Evolutionary conservation across 495 filamentous ascomycete genomes (phyloP), one percentile per base, ranked within the genome.

Genomic region (Annulohypoxylon maeteangense): DNA sequence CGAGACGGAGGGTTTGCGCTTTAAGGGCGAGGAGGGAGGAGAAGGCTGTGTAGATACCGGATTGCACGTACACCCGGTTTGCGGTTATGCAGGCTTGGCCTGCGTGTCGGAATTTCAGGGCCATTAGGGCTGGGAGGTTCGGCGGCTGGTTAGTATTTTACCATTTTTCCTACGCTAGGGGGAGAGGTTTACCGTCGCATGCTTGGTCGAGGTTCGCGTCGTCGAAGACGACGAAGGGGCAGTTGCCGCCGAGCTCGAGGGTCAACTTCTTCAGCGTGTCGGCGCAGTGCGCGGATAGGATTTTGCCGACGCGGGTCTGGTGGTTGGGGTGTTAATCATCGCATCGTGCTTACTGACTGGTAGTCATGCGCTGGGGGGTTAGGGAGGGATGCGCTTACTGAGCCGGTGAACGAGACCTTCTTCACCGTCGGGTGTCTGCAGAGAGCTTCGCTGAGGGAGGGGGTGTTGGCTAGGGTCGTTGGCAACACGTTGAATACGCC

Each of bases 61-160:
- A 75, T 76, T 93, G 90, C 1, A 93, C 85, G 74, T 91, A 93
- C 42, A 93, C 84, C 0, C 90, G 77, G 75, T 93, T 93, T 1
- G 91, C 90, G 1, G 90, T 90, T 36, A 92, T 89, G 73, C 91
- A 93, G 0, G 91, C 90, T 75, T 93, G 91, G 4, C 91, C 90
- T 0, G 86, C 87, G 76, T 88, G 87, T 22, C 90, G 85, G 84
- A 90, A 92, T 69, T 92, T 92, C 36, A 87, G 81, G 1, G 83
- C 78, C 68, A 90, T 88, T 16, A 90, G 83, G 51, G 70, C 75
- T 77, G 6, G 12, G 23, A 14, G 10, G 7, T 12, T 3, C n/a
- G n/a, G n/a, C n/a, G n/a, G n/a, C n/a, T n/a, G n/a, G n/a, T n/a
- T n/a, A n/a, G n/a, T n/a, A n/a, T n/a, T n/a, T n/a, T n/a, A n/a